Evolutionary conservation across 768 basidiomycete genomes (phyloP).

Genomic region (Lactifluus hygrophoroides): DNA sequence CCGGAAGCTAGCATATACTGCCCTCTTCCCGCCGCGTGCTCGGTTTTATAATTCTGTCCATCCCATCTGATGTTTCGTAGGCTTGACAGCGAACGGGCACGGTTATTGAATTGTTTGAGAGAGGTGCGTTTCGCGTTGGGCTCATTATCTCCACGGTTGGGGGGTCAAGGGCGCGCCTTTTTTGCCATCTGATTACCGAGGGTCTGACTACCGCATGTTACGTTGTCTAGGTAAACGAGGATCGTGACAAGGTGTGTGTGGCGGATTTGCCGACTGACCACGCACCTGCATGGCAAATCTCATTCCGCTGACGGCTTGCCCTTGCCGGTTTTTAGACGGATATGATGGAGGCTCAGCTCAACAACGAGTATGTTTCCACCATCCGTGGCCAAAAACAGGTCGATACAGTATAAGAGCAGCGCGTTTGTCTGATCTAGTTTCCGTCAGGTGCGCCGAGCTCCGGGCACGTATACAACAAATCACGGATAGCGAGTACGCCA

Average conservation of each 20-base stretch:
- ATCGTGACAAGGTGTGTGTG: constrained; percentile 68
- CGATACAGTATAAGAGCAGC: not conserved
- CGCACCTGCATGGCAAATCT: not conserved
- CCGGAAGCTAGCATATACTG: not conserved
- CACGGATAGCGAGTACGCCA: constrained; percentile 68
- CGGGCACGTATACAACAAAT: constrained; percentile 56
- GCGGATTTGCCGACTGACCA: not conserved
- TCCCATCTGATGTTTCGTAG: constrained; percentile 30
- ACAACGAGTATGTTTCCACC: constrained; percentile 48
- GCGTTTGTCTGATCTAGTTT: constrained; percentile 10
- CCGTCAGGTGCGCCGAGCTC: constrained; percentile 52
- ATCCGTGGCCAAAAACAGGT: not conserved
- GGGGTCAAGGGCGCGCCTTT: not conserved
- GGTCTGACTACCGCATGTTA: constrained; percentile 3
- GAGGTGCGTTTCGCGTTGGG: constrained; percentile 50
- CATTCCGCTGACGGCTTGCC: not conserved
- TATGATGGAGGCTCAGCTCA: constrained; percentile 55
- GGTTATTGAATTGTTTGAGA: constrained; percentile 56
- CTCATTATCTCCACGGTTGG: too few species aligned
- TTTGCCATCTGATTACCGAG: too few species aligned
- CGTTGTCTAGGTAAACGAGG: constrained; percentile 57
- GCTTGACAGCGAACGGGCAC: constrained; percentile 67
- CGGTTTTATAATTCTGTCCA: not conserved
- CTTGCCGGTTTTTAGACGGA: constrained; percentile 46
- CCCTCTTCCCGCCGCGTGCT: not conserved